Evolutionary conservation across 2,329 filamentous ascomycete species (phyloP), one percentile per base, ranked within the genome.

Genomic region (Cadophora luteo-olivacea): DNA sequence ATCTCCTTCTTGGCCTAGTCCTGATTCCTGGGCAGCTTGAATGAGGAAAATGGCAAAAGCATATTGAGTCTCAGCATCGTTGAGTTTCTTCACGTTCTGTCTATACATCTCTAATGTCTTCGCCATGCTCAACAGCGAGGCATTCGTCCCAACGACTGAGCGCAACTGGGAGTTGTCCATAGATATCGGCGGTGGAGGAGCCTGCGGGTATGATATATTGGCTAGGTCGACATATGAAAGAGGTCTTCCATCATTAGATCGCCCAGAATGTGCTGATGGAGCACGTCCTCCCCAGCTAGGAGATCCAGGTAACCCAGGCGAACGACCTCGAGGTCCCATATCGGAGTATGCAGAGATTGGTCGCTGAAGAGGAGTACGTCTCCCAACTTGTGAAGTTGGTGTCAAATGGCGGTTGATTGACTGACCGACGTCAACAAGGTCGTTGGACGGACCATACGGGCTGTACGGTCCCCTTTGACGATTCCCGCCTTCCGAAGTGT

Each of bases 61-160:
- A 80, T 98, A 98, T 80, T 97, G 94, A 41, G 97, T 92, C 4
- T 92, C 90, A 19, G 91, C 86, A 79, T 97, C 94, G 71, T 92
- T 96, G 2, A 96, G 97, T 83, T 99, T 99, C 83, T 97, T 98
- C 68, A 97, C 93, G 77, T 98, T 99, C 66, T 91, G 91, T 55
- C 95, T 88, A 80, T 99, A 99, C 95, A 98, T 97, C 66, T 98
- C 94, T 61, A 99, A 87, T 1, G 96, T 99, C 81, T 98, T 94
- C 77, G 95, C 92, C 41, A 93, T 91, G 76, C 93, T 94, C 36
- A 99, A 86, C 14, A 99, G 85, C 24, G 94, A 97, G 3, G 95
- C 95, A 82, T 97, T 97, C 77, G 89, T 91, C 55, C 96, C 96
- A 29, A 99, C 90, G 19, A 88, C 90, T 66, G 86, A 89, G 69